phyloP scores from a whole-genome alignment of 2,329 filamentous ascomycete species.

The Emergomyces orientalis region DNA sequence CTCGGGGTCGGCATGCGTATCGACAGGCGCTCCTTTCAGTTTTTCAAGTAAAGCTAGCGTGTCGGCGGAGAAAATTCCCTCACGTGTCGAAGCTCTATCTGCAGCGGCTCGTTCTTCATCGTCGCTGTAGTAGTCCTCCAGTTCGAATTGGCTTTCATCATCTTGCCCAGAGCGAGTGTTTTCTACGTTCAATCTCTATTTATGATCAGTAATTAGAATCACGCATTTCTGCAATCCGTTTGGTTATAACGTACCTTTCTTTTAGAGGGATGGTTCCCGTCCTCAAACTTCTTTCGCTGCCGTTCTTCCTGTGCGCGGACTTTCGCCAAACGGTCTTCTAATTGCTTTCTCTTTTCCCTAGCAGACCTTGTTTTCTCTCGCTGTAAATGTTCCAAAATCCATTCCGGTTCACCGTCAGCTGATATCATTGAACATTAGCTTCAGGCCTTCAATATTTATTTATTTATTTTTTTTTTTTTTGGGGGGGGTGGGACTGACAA shows the following conservation, averaged over 20 bases:
- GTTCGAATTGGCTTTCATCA: conserved; percentile 61
- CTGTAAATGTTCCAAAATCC: conserved; percentile 71
- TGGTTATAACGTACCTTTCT: conserved; percentile 28
- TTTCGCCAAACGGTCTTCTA: conserved; percentile 61
- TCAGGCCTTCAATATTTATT: not conserved
- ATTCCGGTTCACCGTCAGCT: conserved; percentile 65
- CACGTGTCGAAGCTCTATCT: conserved; percentile 23
- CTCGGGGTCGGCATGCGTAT: conserved; percentile 37
- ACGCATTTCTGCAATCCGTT: not conserved
- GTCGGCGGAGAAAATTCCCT: conserved; percentile 56
- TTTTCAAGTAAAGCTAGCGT: conserved; percentile 65
- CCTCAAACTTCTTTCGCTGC: conserved; percentile 44
- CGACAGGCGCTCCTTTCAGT: conserved; percentile 41
- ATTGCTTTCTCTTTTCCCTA: conserved; percentile 56
- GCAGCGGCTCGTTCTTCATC: conserved; percentile 34
- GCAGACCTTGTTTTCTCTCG: conserved; percentile 59
- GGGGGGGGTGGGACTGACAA: not conserved
- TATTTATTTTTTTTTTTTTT: no score
- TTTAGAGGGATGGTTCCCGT: conserved; percentile 41
- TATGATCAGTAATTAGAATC: conserved; percentile 1
- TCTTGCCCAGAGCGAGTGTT: conserved; percentile 19
- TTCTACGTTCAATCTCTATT: conserved; percentile 23
- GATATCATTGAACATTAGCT: conserved; percentile 4
- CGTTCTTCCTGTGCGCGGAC: conserved; percentile 55
- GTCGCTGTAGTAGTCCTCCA: conserved; percentile 66